A percentile compares a stretch with the other conserved stretches of the same genome.
Conservation (phyloP, 306 rosid species). For the Sesbania bispinosa region DNA sequence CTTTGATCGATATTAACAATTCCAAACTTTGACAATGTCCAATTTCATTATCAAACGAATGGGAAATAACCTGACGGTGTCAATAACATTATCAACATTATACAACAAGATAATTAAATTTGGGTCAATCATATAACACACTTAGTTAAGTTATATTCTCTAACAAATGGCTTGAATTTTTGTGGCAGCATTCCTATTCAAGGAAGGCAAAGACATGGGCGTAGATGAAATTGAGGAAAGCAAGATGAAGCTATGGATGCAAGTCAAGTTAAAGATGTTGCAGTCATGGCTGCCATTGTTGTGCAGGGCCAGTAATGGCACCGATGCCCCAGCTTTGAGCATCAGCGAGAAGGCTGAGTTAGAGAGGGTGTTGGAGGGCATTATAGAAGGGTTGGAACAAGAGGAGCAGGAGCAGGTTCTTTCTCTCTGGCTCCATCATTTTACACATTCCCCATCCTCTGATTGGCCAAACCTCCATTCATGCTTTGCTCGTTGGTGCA, state of each 20-base stretch:
- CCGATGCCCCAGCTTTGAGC: constrained; percentile 56
- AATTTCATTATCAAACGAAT: too few relatives aligned
- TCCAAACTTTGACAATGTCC: too few relatives aligned
- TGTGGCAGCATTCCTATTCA: constrained; percentile 56
- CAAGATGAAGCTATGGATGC: constrained; percentile 29
- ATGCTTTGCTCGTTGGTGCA: constrained; percentile 68
- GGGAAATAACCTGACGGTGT: too few relatives aligned
- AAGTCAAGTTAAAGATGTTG: constrained; percentile 55
- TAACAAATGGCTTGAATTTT: background rate
- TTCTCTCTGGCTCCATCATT: constrained; percentile 81
- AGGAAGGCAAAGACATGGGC: constrained; percentile 52
- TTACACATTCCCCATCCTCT: constrained; percentile 52
- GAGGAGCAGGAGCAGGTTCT: constrained; percentile 62
- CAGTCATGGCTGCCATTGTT: constrained; percentile 72
- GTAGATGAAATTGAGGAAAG: constrained; percentile 30
- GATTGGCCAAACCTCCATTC: constrained; percentile 85
- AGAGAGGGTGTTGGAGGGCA: constrained; percentile 57
- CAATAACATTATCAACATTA: too few relatives aligned
- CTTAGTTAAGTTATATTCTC: too few relatives aligned
- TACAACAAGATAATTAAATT: too few relatives aligned
- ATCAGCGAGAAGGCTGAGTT: constrained; percentile 42
- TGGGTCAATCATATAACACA: too few relatives aligned
- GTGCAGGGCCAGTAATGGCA: constrained; percentile 69
- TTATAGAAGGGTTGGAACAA: constrained; percentile 42
- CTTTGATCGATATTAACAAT: too few relatives aligned